Percentiles rank a stretch among this genome's conserved stretches.
Conservation (phyloP, 768 basidiomycete species). For the Russula virescens region DNA sequence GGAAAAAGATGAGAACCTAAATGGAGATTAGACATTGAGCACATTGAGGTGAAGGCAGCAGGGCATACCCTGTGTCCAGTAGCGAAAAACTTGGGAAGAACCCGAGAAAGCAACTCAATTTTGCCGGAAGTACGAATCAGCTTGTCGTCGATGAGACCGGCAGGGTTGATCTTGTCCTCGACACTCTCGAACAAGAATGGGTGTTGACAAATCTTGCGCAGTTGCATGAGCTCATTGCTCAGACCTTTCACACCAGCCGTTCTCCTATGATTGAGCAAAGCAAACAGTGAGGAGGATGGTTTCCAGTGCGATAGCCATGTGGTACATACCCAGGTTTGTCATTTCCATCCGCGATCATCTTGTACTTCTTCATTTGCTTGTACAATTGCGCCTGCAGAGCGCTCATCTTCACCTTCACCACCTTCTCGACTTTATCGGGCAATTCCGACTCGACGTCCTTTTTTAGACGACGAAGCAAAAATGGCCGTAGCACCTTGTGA, state of each 20-base stretch:
- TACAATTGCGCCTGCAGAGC: constrained; percentile 88
- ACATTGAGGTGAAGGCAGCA: background rate
- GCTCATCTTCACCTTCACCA: constrained; percentile 94
- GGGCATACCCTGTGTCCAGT: constrained; percentile 78
- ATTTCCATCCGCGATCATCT: constrained; percentile 88
- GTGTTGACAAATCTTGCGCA: constrained; percentile 97
- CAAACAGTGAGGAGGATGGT: background rate
- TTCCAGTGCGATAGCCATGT: background rate
- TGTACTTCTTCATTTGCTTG: constrained; percentile 97
- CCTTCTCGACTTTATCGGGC: constrained; percentile 97
- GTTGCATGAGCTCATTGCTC: constrained; percentile 95
- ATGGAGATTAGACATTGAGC: background rate
- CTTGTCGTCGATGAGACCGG: constrained; percentile 75
- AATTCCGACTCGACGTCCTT: constrained; percentile 95
- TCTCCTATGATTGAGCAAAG: constrained; percentile 41
- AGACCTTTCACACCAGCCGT: constrained; percentile 77
- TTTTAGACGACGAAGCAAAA: constrained; percentile 88
- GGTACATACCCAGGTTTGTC: constrained; percentile 62
- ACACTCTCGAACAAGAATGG: constrained; percentile 95
- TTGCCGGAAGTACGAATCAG: constrained; percentile 88
- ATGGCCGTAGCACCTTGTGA: constrained; percentile 93
- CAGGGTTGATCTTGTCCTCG: constrained; percentile 88
- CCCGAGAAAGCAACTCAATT: constrained; percentile 83
- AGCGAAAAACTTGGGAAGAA: constrained; percentile 91
- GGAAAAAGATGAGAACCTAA: constrained; percentile 98